phyloP scores from a whole-genome alignment of 2,329 filamentous ascomycete genomes.

The Arthrobotrys iridis region DNA sequence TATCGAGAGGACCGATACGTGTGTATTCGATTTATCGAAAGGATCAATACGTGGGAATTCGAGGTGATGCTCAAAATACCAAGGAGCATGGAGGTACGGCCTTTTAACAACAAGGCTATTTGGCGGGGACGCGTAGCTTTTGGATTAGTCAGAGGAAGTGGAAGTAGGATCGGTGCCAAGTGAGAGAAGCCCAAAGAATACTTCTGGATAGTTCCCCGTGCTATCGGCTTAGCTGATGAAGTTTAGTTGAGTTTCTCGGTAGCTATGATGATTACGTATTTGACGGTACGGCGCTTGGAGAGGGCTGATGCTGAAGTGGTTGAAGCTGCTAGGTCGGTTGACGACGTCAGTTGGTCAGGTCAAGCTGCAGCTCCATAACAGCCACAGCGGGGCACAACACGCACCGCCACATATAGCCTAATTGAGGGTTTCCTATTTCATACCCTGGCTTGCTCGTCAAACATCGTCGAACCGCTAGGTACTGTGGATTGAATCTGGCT shows the following conservation, averaged over 20 bases:
- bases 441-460: no score
- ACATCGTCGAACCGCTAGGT: no score
- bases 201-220: slow-evolving; percentile 32
- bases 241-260: neutral
- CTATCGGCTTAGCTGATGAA: neutral
- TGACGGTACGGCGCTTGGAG: neutral
- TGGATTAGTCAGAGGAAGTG: slow-evolving; percentile 38
- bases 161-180: slow-evolving; percentile 19
- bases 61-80: neutral
- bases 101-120: neutral
- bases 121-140: slow-evolving; percentile 23
- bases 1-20: neutral
- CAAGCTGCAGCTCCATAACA: slow-evolving; percentile 32
- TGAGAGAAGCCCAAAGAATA: neutral
- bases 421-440: no score
- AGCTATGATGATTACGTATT: no score
- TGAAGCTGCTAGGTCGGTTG: neutral
- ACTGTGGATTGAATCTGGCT: no score
- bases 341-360: slow-evolving; percentile 49
- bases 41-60: neutral
- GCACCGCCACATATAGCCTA: slow-evolving; percentile 11
- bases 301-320: neutral
- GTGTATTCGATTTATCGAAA: no score
- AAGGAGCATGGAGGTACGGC: neutral
- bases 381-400: slow-evolving; percentile 34